Conservation (phyloP, 1,139 yeast species). For the Protomyces inundatus region DNA sequence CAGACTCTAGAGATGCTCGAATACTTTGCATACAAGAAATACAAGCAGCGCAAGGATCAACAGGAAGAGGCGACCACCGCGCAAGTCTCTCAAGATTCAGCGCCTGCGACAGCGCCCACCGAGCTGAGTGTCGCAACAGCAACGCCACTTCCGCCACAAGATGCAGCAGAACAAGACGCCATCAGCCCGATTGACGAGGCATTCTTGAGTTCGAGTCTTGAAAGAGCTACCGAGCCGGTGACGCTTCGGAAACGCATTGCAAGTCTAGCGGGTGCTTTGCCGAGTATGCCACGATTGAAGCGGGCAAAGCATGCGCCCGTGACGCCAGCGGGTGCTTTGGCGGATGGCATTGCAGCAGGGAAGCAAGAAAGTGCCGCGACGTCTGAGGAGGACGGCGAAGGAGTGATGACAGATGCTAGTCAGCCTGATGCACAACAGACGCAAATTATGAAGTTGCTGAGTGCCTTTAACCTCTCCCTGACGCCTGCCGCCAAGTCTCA, state of each 20-base stretch:
- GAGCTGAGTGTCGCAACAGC: background rate
- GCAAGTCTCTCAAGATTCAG: background rate
- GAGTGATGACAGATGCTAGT: background rate
- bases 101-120: background rate
- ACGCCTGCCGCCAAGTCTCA: background rate
- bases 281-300: background rate
- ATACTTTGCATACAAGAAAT: conserved; percentile 13
- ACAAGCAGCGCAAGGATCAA: conserved; percentile 2
- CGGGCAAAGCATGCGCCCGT: background rate
- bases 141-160: background rate
- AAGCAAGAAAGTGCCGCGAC: background rate
- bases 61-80: background rate
- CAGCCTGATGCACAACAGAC: conserved; percentile 9
- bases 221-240: conserved; percentile 1
- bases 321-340: background rate
- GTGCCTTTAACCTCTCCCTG: conserved; percentile 13
- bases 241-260: conserved; percentile 12
- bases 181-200: conserved; percentile 10
- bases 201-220: conserved; percentile 13
- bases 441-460: conserved; percentile 11
- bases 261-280: background rate
- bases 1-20: conserved; percentile 1
- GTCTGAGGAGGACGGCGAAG: background rate
- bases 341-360: background rate
- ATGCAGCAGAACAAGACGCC: background rate